Base-by-base conservation (phyloP, 352 stramenopile species). In the Globisporangium mamillatum region DNA sequence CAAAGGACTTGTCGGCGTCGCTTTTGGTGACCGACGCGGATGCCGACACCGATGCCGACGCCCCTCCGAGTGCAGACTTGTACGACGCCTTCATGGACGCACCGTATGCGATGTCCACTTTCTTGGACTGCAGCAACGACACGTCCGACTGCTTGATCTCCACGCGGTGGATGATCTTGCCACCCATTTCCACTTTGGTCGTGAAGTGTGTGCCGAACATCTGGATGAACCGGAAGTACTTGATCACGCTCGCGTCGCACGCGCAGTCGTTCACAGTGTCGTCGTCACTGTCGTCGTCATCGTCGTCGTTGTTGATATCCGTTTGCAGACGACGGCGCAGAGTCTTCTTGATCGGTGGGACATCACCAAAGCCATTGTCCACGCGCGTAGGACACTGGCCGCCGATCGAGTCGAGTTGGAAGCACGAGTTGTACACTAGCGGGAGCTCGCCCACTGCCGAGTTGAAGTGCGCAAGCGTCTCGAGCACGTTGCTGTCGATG, bases 321-420 rank as follows among this genome's bases (percentile, higher is more conserved):
- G 75, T 36, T 87, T 77, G 78, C 58, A 83, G 41, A 79, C 85
- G 73, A 77, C 77, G 60, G 38, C 61, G 85, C 14, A 62, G 73
- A 3, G n/a, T 82, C 1, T 46, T 82, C 57, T 63, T 63, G 27
- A 52, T 32, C 2, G 57, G 57, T 4, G 75, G 67, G 12, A 66
- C 60, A 4, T 71, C 69, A 0, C 80, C 80, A 6, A 41, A 85
- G 1, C 58, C 74, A 18, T 54, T 67, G 14, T 63, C 44, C 3
- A 63, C 63, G 6, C 62, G 64, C 2, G 68, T 64, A 10, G 60
- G 60, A 38, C 60, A 65, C 60, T 29, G 60, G 9, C 60, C 60
- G 27, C 60, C 60, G 4, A 41, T 57, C 48, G 63, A 67, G 16
- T 62, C 48, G n/a, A 73, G 57, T 32, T 69, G 48, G 7, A 66